Conservation (phyloP, 345 rosid species). For the Eucalyptus victrix region DNA sequence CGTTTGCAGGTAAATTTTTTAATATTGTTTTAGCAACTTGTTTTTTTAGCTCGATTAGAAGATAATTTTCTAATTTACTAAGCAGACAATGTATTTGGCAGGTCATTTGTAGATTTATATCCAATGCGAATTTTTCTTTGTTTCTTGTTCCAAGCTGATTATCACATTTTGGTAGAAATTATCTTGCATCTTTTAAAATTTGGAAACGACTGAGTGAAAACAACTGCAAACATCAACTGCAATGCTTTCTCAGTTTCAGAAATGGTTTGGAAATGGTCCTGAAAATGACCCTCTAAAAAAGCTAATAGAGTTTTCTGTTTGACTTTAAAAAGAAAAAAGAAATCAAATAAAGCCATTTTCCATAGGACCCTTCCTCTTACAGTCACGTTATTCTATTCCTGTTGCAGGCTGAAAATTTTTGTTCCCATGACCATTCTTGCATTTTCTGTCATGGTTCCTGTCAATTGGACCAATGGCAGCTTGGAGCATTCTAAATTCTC, state of each 20-base stretch:
- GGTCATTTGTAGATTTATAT: not conserved
- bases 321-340: not conserved
- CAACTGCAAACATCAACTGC: not conserved
- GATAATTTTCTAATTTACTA: not conserved
- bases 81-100: not conserved
- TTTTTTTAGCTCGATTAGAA: not conserved
- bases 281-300: not conserved
- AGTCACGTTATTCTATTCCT: not conserved
- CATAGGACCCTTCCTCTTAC: not conserved
- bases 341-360: not conserved
- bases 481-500: conserved; percentile 41
- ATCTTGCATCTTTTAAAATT: not conserved
- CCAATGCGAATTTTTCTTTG: not conserved
- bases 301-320: not conserved
- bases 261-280: not conserved
- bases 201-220: not conserved
- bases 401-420: conserved; percentile 76
- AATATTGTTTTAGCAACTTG: not conserved
- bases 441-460: conserved; percentile 66
- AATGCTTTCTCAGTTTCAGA: not conserved
- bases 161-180: not conserved
- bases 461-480: conserved; percentile 74
- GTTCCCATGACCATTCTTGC: conserved; percentile 68
- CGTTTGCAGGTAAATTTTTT: not conserved
- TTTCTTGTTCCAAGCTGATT: not conserved